Percentiles rank a stretch among this genome's conserved stretches.
These are phyloP conservation scores for Colletotrichum lindemuthianum DNA, from an alignment of 2,329 filamentous ascomycete genomes.

Conservation along the genomic window DNA sequence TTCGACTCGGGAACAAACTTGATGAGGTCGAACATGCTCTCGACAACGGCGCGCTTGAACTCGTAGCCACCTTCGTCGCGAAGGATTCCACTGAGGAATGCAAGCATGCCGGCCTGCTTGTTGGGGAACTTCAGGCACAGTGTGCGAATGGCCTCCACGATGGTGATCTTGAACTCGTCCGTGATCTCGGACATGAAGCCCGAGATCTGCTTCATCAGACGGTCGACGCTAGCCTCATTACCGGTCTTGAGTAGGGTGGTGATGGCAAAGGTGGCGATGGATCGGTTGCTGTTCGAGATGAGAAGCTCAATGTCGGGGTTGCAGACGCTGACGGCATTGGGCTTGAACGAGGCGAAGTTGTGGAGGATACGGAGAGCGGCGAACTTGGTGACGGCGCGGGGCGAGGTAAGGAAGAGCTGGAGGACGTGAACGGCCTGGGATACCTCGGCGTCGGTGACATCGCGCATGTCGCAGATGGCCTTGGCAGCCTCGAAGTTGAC, in stretches of 20 bases:
- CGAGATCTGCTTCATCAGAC: conserved; percentile 98
- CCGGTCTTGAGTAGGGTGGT: conserved; percentile 98
- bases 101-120: conserved; percentile 97
- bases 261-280: conserved; percentile 97
- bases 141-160: conserved; percentile 96
- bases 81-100: conserved; percentile 96
- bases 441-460: conserved; percentile 92
- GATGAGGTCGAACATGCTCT: conserved; percentile 99
- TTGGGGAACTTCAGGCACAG: conserved; percentile 96
- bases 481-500: conserved; percentile 99
- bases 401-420: conserved; percentile 96
- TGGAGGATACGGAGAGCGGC: conserved; percentile 96
- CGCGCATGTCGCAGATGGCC: conserved; percentile 93
- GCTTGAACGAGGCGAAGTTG: conserved; percentile 96
- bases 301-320: conserved; percentile 97
- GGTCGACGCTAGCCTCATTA: conserved; percentile 96
- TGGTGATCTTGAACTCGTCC: conserved; percentile 99
- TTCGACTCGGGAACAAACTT: conserved; percentile 95
- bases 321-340: conserved; percentile 88
- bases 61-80: conserved; percentile 98
- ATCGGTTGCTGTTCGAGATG: conserved; percentile 96
- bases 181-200: conserved; percentile 99
- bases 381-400: conserved; percentile 95
- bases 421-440: conserved; percentile 93
- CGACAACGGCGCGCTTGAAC: conserved; percentile 96